A percentile compares a stretch with the other conserved stretches of the same genome.
Evolutionary conservation across 352 stramenopile species (phyloP).

Genomic region (Thraustotheca clavata): DNA sequence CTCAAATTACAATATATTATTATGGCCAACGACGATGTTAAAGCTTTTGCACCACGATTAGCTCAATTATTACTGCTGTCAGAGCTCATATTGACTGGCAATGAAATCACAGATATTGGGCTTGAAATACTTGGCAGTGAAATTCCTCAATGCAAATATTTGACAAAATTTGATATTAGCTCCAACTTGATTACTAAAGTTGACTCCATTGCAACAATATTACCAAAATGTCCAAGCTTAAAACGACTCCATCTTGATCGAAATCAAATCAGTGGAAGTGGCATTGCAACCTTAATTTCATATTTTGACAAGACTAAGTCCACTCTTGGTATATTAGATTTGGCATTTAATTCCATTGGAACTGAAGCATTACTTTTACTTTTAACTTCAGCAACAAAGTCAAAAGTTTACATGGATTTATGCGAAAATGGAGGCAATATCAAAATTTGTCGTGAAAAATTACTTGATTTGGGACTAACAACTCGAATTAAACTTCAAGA

Average conservation of each 20-base stretch:
- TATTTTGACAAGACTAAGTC: background rate
- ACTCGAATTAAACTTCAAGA: background rate
- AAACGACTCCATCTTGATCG: background rate
- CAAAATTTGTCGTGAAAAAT: background rate
- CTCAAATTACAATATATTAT: no score
- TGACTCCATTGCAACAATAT: background rate
- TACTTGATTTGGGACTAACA: no score
- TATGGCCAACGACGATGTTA: background rate
- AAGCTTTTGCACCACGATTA: background rate
- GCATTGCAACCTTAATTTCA: background rate
- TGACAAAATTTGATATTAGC: background rate
- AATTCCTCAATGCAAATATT: background rate
- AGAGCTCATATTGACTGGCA: background rate
- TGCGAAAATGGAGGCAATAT: background rate
- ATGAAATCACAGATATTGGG: background rate
- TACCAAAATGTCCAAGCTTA: background rate
- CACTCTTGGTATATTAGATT: background rate
- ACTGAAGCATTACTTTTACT: background rate
- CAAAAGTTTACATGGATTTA: background rate
- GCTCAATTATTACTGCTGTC: background rate
- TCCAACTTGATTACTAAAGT: background rate
- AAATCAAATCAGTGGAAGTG: background rate
- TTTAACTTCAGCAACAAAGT: background rate
- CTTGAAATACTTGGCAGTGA: background rate
- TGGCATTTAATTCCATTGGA: background rate